Base-by-base conservation (phyloP, 2,329 filamentous ascomycete species). In the Dothideomycetes sp. region DNA sequence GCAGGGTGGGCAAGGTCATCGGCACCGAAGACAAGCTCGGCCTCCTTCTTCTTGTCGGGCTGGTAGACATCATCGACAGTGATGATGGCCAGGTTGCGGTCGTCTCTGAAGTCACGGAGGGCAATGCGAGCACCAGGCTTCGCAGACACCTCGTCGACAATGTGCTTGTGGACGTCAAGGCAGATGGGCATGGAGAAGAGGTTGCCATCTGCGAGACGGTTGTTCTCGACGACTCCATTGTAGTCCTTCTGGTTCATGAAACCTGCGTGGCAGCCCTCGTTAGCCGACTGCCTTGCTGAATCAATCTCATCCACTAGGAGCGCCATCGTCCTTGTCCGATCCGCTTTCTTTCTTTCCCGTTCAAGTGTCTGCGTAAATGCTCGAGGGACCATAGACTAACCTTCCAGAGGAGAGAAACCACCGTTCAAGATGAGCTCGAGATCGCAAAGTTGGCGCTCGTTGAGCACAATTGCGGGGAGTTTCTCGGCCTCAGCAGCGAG, bases 241-340 rank as follows among this genome's bases (percentile, higher is more conserved):
- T 94, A 98, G 66, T 98, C 91, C 67, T 86, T 82, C 73, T 98
- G 79, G 64, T 77, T 94, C 83, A 98, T 82, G 72, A 98, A 98
- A 57, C 88, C 86, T 94, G 55, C 32, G 11, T 16, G 19, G n/a
- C 14, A 31, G 12, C 22, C n/a, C 8, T 33, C 14, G 31, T 9
- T 17, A 9, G 14, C 9, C 12, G 8, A 33, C 31, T 33, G 8
- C 31, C n/a, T n/a, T n/a, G n/a, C n/a, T n/a, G n/a, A n/a, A n/a
- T n/a, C n/a, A n/a, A n/a, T n/a, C n/a, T n/a, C n/a, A n/a, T n/a
- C n/a, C n/a, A n/a, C n/a, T n/a, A n/a, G n/a, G n/a, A n/a, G n/a
- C n/a, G n/a, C n/a, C n/a, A n/a, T n/a, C n/a, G n/a, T n/a, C n/a
- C n/a, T n/a, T n/a, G n/a, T n/a, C n/a, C n/a, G n/a, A n/a, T 47